Percentiles rank a stretch among this genome's conserved stretches.
phyloP scores from a whole-genome alignment of 495 filamentous ascomycete genomes.

The Lineolata rhizophorae region DNA sequence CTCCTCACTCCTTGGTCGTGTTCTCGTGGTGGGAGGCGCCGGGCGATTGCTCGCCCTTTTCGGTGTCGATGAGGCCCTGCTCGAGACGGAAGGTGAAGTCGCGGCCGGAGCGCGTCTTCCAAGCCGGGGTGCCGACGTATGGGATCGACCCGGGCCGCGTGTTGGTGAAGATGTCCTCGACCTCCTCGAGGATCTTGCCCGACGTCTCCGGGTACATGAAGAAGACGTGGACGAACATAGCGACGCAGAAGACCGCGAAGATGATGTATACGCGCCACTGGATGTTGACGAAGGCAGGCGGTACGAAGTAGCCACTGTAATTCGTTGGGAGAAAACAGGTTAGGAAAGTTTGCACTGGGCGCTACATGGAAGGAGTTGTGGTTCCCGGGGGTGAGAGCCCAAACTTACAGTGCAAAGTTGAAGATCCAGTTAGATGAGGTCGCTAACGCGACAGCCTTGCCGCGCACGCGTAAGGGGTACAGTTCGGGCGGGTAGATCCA shows the following conservation, averaged over 20 bases:
- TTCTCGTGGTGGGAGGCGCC: too few relatives aligned
- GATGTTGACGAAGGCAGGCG: constrained; percentile 50
- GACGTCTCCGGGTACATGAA: constrained; percentile 11
- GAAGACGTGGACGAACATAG: constrained; percentile 9
- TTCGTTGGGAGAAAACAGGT: too few relatives aligned
- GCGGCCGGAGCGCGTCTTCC: constrained; percentile 8
- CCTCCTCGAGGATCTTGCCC: constrained; percentile 13
- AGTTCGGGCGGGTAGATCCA: constrained; percentile 15
- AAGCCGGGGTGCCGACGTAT: constrained; percentile 4
- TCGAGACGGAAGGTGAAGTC: too few relatives aligned
- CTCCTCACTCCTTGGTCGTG: too few relatives aligned
- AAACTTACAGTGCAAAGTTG: neutral
- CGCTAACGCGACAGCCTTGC: constrained; percentile 8
- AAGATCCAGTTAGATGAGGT: constrained; percentile 4
- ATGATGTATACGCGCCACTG: constrained; percentile 29
- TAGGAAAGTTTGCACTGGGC: too few relatives aligned
- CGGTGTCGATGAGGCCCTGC: too few relatives aligned
- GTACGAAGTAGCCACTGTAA: constrained; percentile 44
- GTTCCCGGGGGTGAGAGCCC: too few relatives aligned
- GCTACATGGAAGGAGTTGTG: too few relatives aligned
- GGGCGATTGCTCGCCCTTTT: too few relatives aligned
- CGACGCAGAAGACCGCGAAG: constrained; percentile 12
- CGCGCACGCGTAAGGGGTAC: constrained; percentile 9
- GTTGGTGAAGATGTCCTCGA: too few relatives aligned
- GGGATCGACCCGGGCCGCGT: neutral